Conservation (phyloP, 78 protist species). For the Planoprotostelium fungivorum region DNA sequence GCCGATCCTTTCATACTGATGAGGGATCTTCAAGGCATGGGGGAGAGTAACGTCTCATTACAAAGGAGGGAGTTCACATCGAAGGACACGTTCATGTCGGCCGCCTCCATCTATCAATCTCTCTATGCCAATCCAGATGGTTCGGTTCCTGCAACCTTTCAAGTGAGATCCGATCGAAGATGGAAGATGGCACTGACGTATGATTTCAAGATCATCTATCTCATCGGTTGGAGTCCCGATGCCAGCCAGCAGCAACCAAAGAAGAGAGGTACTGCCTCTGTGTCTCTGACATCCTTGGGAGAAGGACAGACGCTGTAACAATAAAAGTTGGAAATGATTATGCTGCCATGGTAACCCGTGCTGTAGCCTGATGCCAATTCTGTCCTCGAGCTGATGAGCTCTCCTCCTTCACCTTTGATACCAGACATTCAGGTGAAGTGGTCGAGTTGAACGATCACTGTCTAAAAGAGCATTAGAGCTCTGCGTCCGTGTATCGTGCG, state of each 20-base stretch:
- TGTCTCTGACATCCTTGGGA: background rate
- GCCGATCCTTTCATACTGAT: slow-evolving; percentile 39
- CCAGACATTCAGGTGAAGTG: no score
- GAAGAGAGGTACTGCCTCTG: slow-evolving; percentile 45
- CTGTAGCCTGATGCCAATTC: no score
- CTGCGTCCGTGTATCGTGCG: no score
- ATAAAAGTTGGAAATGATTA: no score
- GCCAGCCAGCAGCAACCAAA: slow-evolving; percentile 67
- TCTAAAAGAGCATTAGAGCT: no score
- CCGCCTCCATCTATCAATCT: slow-evolving; percentile 32
- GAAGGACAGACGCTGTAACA: background rate
- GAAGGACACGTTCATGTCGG: slow-evolving; percentile 46
- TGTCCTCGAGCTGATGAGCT: no score
- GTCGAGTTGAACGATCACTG: no score
- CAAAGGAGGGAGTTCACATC: slow-evolving; percentile 25
- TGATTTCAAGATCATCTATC: slow-evolving; percentile 19
- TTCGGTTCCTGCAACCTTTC: slow-evolving; percentile 56
- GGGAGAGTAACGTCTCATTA: slow-evolving; percentile 51
- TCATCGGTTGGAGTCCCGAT: slow-evolving; percentile 74
- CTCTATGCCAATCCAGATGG: slow-evolving; percentile 48
- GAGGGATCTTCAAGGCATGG: slow-evolving; percentile 65
- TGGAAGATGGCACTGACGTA: background rate
- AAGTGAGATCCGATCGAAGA: slow-evolving; percentile 1
- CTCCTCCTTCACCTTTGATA: no score
- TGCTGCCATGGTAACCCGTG: no score